Base-by-base conservation (phyloP, 2,329 filamentous ascomycete genomes). In the Lecanoromycetidae sp. region DNA sequence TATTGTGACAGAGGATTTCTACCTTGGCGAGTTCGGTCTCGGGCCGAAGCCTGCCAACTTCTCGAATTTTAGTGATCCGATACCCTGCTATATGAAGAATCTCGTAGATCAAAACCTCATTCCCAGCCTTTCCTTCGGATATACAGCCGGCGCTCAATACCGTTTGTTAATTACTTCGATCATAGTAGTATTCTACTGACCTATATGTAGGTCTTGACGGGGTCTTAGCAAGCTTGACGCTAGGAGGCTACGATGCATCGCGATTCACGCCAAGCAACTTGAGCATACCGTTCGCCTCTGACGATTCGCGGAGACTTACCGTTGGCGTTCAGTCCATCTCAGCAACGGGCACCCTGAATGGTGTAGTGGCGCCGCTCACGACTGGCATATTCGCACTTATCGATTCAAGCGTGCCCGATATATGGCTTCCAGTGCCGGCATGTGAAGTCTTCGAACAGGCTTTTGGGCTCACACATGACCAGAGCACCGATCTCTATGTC, bases 401-500 rank as follows among this genome's bases (percentile, higher is more conserved):
- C n/a, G 48, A 53, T 30, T 49, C 50, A 2, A 49, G 46, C 13
- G 41, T 54, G 5, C 51, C 53, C 10, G 42, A 76, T 53, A 62
- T 84, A 4, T 83, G 76, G 74, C 66, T 84, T 3, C 80, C 80
- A 0, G 60, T 69, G 26, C 56, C 59, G 2, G 38, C 41, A 15
- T 55, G 53, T 27, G n/a, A 46, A 22, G 57, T 57, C 3, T 66
- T 67, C 47, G 63, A 65, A 49, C 32, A 57, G n/a, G 58, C 60
- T 8, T 66, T 66, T 48, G 57, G 58, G 4, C 48, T 67, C 20
- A 58, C 55, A 3, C 66, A 57, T 40, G 56, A 66, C 51, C 44
- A 53, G 3, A 47, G 40, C 3, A 54, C 53, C 10, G 36, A 56
- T 5, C 52, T 57, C 19, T 67, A 66, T 42, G 50, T 64, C 5